A percentile compares a stretch with the other conserved stretches of the same genome.
Conservation (phyloP, 371 early-diverging fungal species). For the Circinella umbellata region DNA sequence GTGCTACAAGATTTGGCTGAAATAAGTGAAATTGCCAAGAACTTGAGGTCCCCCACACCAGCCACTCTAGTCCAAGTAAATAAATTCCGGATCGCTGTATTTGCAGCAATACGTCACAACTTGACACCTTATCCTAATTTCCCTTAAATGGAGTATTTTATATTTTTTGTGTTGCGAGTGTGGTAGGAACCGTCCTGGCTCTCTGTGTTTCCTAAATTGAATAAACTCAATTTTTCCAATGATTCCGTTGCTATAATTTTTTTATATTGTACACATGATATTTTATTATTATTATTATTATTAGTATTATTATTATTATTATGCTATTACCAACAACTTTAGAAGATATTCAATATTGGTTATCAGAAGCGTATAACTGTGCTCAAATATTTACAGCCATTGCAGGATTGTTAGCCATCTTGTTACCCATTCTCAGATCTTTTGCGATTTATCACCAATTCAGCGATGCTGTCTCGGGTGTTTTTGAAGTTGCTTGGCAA, state of each 20-base stretch:
- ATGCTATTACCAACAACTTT: conserved; percentile 14
- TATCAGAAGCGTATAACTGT: conserved; percentile 19
- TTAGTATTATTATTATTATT: too few species aligned
- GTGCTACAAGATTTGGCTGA: conserved; percentile 10
- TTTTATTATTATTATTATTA: background rate
- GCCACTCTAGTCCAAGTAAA: conserved; percentile 8
- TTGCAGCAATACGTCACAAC: conserved; percentile 1
- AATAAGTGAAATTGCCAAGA: conserved; percentile 6
- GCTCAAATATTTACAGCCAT: conserved; percentile 27
- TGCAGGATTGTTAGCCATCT: conserved; percentile 22
- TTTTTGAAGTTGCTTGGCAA: background rate
- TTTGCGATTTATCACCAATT: conserved; percentile 16
- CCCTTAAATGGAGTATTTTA: background rate
- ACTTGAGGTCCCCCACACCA: conserved; percentile 13
- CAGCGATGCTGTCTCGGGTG: background rate
- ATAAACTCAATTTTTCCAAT: background rate
- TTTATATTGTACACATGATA: conserved; percentile 10
- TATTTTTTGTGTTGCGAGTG: too few species aligned
- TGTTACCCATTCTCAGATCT: conserved; percentile 22
- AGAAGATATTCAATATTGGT: conserved; percentile 26
- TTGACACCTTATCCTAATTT: conserved; percentile 5
- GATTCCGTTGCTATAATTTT: conserved; percentile 4
- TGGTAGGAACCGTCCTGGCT: background rate
- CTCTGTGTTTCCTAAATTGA: background rate
- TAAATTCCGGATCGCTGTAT: conserved; percentile 8